A percentile compares a stretch with the other conserved stretches of the same genome.
These are phyloP conservation scores for Citrus trifoliata DNA, from an alignment of 345 rosid species.

Conservation along the genomic window DNA sequence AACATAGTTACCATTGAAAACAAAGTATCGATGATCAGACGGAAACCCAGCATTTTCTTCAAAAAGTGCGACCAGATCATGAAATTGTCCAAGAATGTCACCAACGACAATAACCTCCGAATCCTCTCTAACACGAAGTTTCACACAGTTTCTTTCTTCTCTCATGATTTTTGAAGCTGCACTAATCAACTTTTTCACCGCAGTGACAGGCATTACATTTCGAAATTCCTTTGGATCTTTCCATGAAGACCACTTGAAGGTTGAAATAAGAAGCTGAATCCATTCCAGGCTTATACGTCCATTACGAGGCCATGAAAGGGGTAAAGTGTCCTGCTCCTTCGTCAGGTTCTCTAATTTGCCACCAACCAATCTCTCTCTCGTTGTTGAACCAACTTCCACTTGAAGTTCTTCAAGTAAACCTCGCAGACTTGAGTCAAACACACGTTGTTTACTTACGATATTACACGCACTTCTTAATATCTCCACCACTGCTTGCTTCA, in stretches of 20 bases:
- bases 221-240: slow-evolving; percentile 29
- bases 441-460: background rate
- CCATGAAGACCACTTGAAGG: slow-evolving; percentile 31
- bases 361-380: background rate
- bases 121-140: slow-evolving; percentile 16
- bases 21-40: slow-evolving; percentile 27
- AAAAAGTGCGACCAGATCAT: slow-evolving; percentile 39
- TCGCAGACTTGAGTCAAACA: background rate
- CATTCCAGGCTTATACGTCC: slow-evolving; percentile 31
- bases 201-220: slow-evolving; percentile 27
- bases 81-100: slow-evolving; percentile 41
- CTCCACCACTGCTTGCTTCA: background rate
- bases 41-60: slow-evolving; percentile 41
- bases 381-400: slow-evolving; percentile 4
- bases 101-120: slow-evolving; percentile 40
- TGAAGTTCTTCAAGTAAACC: slow-evolving; percentile 5
- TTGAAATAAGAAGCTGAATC: slow-evolving; percentile 36
- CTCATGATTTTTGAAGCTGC: slow-evolving; percentile 31
- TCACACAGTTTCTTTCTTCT: slow-evolving; percentile 41
- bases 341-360: background rate
- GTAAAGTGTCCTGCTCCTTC: background rate
- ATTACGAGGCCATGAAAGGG: slow-evolving; percentile 38
- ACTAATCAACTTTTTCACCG: slow-evolving; percentile 27
- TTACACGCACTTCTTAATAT: slow-evolving; percentile 9
- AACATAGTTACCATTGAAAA: slow-evolving; percentile 42